These are phyloP conservation scores for Haplographium delicatum DNA, from an alignment of 495 filamentous ascomycete genomes.

Conservation along the genomic window DNA sequence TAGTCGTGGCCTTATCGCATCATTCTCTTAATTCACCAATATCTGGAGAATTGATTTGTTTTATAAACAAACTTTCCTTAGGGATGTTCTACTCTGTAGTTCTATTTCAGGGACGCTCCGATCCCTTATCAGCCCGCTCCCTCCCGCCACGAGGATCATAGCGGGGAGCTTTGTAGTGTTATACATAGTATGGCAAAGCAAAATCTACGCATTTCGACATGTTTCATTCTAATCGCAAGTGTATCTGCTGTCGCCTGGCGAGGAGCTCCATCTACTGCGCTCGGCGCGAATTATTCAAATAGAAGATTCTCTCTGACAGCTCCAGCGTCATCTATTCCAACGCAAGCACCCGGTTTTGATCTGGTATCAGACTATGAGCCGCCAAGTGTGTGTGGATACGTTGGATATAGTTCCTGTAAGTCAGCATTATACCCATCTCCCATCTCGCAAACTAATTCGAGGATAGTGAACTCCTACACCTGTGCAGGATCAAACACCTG, in stretches of 20 bases:
- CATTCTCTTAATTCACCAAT: too few species aligned
- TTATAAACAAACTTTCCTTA: too few species aligned
- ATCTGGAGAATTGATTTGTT: too few species aligned
- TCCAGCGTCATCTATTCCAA: background rate
- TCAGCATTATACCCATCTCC: background rate
- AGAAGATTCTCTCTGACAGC: background rate
- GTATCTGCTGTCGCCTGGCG: background rate
- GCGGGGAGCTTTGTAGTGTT: too few species aligned
- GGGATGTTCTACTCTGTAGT: too few species aligned
- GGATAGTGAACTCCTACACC: slow-evolving; percentile 10
- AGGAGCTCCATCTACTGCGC: background rate
- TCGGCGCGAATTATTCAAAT: too few species aligned
- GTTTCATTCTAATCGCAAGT: background rate
- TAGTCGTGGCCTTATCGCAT: too few species aligned
- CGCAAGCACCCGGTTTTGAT: background rate
- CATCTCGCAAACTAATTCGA: background rate
- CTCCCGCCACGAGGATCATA: too few species aligned
- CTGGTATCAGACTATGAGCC: background rate
- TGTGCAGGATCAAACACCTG: slow-evolving; percentile 9
- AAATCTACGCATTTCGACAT: too few species aligned
- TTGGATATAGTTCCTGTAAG: slow-evolving; percentile 3
- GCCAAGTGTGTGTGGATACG: slow-evolving; percentile 4
- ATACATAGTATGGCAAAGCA: too few species aligned
- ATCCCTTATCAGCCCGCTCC: too few species aligned
- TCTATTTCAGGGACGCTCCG: too few species aligned